Conservation (phyloP, 768 basidiomycete species). For the Chalciporus piperatus region DNA sequence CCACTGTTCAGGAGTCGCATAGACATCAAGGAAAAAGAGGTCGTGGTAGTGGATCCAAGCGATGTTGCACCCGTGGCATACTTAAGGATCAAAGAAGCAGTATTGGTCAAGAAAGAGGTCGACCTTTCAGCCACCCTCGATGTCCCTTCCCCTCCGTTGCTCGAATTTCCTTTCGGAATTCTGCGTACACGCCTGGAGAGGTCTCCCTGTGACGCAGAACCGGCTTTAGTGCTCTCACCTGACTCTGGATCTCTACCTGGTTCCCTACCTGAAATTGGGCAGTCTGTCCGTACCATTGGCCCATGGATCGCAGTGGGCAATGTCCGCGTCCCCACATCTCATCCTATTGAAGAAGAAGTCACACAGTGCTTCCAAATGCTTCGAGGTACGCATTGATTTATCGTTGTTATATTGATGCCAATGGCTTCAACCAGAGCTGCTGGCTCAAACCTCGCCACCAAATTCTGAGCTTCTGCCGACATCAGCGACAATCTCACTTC, state of each 20-base stretch:
- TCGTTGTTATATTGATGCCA: background rate
- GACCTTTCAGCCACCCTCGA: conserved; percentile 1
- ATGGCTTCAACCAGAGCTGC: conserved; percentile 41
- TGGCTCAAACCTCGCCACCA: conserved; percentile 43
- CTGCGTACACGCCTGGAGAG: conserved; percentile 9
- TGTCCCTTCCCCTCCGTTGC: conserved; percentile 45
- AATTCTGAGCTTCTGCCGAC: conserved; percentile 13
- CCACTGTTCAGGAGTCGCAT: conserved; percentile 84
- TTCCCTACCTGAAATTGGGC: conserved; percentile 2
- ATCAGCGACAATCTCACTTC: conserved; percentile 70
- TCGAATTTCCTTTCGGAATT: conserved; percentile 35
- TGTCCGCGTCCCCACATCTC: conserved; percentile 33
- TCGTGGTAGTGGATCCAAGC: conserved; percentile 74
- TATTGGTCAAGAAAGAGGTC: conserved; percentile 54
- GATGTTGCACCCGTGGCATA: conserved; percentile 92
- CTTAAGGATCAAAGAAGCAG: conserved; percentile 71
- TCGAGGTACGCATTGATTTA: conserved; percentile 43
- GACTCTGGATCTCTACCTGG: background rate
- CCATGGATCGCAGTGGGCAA: conserved; percentile 73
- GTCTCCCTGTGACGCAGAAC: conserved; percentile 4
- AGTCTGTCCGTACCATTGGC: conserved; percentile 34
- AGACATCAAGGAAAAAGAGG: conserved; percentile 62
- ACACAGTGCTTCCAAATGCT: conserved; percentile 61
- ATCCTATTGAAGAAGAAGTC: conserved; percentile 67
- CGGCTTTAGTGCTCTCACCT: background rate